A percentile compares a stretch with the other conserved stretches of the same genome.
These are phyloP conservation scores for Orbilia blumenaviensis DNA, from an alignment of 2,329 filamentous ascomycete genomes.

Conservation along the genomic window DNA sequence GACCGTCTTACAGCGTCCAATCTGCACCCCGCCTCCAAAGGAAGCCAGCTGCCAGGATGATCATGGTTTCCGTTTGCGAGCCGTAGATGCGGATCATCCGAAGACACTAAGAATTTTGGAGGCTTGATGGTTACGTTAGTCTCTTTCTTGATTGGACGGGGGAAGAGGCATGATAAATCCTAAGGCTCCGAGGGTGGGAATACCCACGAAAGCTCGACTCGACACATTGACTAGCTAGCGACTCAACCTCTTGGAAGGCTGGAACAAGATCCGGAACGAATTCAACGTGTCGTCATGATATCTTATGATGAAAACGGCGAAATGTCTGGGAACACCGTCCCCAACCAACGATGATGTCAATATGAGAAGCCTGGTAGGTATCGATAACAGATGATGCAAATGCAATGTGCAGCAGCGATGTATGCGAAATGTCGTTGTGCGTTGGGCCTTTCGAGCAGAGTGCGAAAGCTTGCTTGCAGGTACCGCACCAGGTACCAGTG, in stretches of 20 bases:
- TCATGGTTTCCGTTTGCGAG: slow-evolving; percentile 54
- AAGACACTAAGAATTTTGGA: slow-evolving; percentile 43
- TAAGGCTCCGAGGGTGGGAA: slow-evolving; percentile 30
- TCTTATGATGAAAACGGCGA: neutral
- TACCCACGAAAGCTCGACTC: slow-evolving; percentile 6
- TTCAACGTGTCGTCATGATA: slow-evolving; percentile 45
- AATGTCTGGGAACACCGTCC: neutral
- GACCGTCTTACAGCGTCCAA: slow-evolving; percentile 52
- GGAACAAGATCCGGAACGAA: slow-evolving; percentile 20
- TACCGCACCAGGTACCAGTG: slow-evolving; percentile 28
- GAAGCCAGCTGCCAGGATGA: slow-evolving; percentile 23
- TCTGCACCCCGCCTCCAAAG: slow-evolving; percentile 53
- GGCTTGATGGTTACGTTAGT: slow-evolving; percentile 39
- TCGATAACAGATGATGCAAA: slow-evolving; percentile 11
- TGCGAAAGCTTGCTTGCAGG: slow-evolving; percentile 3
- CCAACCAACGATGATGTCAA: slow-evolving; percentile 31
- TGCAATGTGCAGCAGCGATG: slow-evolving; percentile 8
- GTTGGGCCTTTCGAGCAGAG: slow-evolving; percentile 2
- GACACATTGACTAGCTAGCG: slow-evolving; percentile 5
- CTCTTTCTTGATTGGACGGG: slow-evolving; percentile 34
- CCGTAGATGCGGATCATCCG: slow-evolving; percentile 53
- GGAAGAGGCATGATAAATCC: slow-evolving; percentile 12
- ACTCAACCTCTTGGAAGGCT: slow-evolving; percentile 19
- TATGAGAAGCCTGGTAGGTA: slow-evolving; percentile 1
- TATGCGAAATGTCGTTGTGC: slow-evolving; percentile 4